Conservation (phyloP, 768 basidiomycete species). For the Agrocybe pediades region DNA sequence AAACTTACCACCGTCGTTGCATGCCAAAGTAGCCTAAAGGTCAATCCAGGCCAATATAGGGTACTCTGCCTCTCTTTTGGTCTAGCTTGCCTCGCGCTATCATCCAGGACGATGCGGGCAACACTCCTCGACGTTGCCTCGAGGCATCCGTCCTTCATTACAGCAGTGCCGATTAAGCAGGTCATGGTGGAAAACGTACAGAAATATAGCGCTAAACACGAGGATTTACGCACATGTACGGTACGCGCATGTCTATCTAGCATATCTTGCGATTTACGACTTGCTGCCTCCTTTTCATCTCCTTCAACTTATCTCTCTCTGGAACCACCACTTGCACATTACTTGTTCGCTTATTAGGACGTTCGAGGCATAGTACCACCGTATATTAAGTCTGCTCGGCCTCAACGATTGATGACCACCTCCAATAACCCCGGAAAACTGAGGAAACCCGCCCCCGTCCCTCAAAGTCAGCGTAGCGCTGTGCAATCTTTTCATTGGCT, state of each 20-base stretch:
- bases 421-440: conserved; percentile 24
- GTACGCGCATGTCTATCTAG: conserved; percentile 23
- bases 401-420: conserved; percentile 19
- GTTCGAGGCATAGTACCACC: conserved; percentile 3
- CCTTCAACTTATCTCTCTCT: background rate
- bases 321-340: conserved; percentile 3
- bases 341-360: conserved; percentile 6
- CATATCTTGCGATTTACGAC: conserved; percentile 23
- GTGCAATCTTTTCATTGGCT: conserved; percentile 65
- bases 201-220: conserved; percentile 19
- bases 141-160: conserved; percentile 8
- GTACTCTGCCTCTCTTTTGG: background rate
- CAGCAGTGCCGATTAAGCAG: conserved; percentile 1
- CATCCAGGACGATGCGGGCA: conserved; percentile 8
- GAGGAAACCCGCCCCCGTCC: conserved; percentile 17
- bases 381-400: conserved; percentile 8
- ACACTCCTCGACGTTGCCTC: conserved; percentile 17
- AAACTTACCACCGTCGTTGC: background rate
- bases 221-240: conserved; percentile 23
- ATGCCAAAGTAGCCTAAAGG: background rate
- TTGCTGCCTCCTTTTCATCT: conserved; percentile 12
- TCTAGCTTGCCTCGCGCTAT: conserved; percentile 2
- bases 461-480: conserved; percentile 17
- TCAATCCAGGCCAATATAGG: background rate
- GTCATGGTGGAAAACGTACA: conserved; percentile 15